Evolutionary conservation across 179 eudicot species (phyloP), one percentile per base, ranked within the genome.

Genomic region (Nepenthes alata): DNA sequence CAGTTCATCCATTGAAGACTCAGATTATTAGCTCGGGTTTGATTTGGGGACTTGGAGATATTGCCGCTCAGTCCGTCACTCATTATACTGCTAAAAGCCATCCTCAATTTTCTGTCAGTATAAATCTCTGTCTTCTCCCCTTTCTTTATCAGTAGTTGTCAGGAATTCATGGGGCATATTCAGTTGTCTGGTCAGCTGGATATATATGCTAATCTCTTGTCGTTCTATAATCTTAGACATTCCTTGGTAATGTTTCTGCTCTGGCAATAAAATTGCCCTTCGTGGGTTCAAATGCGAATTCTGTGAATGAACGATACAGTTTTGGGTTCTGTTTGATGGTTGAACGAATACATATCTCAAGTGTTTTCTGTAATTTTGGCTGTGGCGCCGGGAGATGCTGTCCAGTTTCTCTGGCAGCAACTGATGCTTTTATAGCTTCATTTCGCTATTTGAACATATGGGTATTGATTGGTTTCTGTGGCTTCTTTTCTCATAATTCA

Each of bases 21-120:
- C 98, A 93, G 79, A 81, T 93, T 71, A 80, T 93, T 38, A 93
- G 96, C 70, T 93, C 98, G 6, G 96, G 84, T 47, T 60, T 93
- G 41, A 83, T 93, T 71, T 93, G 98, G 98, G 98, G 96, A 2
- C 64, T 80, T 41, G 98, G 98, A 4, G 98, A 93, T 62, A 66
- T 93, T 55, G 86, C 88, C 69, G 98, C 98, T 36, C 98, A 93
- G 68, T 47, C 90, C 53, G 81, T 91, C 60, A 88, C 98, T 12
- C 83, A 75, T 41, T 57, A 73, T 57, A 80, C 87, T 55, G 66
- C 79, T 55, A 75, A 65, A 35, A 65, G 54, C 37, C 69, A 58
- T 11, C 81, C 61, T 35, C 72, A 59, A 45, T 13, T 61, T 62
- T 69, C 78, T 58, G 94, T 86, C 44, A 71, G 83, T 60, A 3